Base-by-base conservation (phyloP, 306 rosid genomes). In the Crataegus laevigata region DNA sequence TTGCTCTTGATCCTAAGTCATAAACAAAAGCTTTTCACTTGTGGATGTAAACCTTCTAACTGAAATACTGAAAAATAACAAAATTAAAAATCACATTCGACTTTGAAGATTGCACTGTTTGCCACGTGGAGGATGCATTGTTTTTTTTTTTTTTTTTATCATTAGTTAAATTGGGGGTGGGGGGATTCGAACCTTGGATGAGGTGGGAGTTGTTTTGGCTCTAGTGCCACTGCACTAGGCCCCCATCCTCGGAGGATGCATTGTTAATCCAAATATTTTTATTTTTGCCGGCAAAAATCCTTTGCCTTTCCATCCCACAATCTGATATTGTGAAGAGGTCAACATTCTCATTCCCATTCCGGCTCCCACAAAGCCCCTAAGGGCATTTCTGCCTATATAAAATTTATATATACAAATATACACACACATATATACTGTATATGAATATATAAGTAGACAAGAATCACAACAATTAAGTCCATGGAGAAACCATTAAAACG, bases 401-500 rank as follows among this genome's bases (percentile, higher is more conserved):
- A 13, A 17, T 50, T 0, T 59, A 12, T 25, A 12, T 6, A 57
- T 9, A 57, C 40, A 36, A 36, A 1, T 4, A 57, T 4, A 57
- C 12, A 38, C 11, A 40, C 1, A 38, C 9, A 40, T 40, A 2
- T 3, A 40, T 10, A 40, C 43, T 15, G 52, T 45, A 45, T 25
- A 59, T 59, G 26, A 12, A 59, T 12, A 59, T 28, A 59, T 28
- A 22, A 57, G 62, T 25, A 14, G 11, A 59, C 32, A 45, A 45
- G 12, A 21, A 7, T 3, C 60, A 5, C 22, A 28, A 28, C 71
- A 68, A 45, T 17, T 25, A 6, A 68, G 32, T 54, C 52, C 30
- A 88, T 89, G 91, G 89, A 87, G 82, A 85, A 75, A 67, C 61
- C 73, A 13, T 54, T 32, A 28, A 71, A 76, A 55, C 22, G 84